Base-by-base conservation (phyloP, 768 basidiomycete genomes). In the Podaxis sp. region DNA sequence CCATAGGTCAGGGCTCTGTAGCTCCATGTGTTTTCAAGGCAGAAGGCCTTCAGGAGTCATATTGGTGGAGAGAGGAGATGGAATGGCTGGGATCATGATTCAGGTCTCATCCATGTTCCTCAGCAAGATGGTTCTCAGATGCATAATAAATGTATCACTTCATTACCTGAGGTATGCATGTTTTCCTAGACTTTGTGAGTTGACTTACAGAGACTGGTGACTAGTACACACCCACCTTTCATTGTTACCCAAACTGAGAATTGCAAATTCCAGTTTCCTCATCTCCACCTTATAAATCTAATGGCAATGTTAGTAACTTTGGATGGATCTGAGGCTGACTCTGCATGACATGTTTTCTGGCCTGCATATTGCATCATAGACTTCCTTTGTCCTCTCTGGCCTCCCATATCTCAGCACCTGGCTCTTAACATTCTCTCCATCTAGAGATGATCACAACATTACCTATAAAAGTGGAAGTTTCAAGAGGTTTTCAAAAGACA, bases 271-370 rank as follows among this genome's bases (percentile, higher is more conserved):
- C 75, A 71, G 70, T 67, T 69, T 73, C 73, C 64, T 66, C 67
- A 71, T 65, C 67, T 73, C 73, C 64, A 66, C 66, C 72, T 74
- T 75, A 68, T 75, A n/a, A n/a, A n/a, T n/a, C n/a, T 62, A 72
- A 71, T 73, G 67, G 67, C 66, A 55, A 71, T 71, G 40, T 53
- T 42, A 40, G 48, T 63, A 22, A 63, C 30, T 28, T 28, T 36
- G 2, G 39, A 22, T 13, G 58, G 12, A 52, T 13, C 30, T 52
- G 48, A 38, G 30, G 48, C 39, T 36, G 13, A 39, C 39, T 11
- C 38, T 52, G n/a, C 1, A 30, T 55, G 52, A 13, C 53, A 46
- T 3, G 53, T 40, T 52, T 44, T 12, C 52, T 46, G 40, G 39
- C 55, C 60, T 51, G 26, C 54, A 39, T 33, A 17, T n/a, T 19